These are phyloP conservation scores for Diaporthe amygdali DNA, from an alignment of 2,329 filamentous ascomycete genomes.

Conservation along the genomic window DNA sequence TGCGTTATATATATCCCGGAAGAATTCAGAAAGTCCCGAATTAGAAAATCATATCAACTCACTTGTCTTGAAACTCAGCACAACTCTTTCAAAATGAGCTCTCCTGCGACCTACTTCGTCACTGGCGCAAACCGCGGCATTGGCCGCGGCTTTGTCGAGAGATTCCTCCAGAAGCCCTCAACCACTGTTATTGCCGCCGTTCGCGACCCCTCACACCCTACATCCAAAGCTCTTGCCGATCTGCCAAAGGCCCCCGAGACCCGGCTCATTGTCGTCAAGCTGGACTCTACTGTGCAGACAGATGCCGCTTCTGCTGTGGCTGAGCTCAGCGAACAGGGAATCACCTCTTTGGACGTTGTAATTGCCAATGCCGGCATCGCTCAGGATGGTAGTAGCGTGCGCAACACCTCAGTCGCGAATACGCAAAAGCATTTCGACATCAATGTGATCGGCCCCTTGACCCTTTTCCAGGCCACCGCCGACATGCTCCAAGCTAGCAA, in stretches of 20 bases:
- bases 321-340: constrained; percentile 8
- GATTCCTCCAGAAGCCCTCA: constrained; percentile 30
- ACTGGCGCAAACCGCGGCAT: constrained; percentile 27
- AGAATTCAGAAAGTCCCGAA: background rate
- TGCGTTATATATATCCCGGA: background rate
- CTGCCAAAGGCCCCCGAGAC: constrained; percentile 56
- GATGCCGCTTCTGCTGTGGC: background rate
- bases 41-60: background rate
- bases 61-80: background rate
- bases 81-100: background rate
- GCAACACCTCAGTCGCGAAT: constrained; percentile 27
- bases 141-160: constrained; percentile 29
- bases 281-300: constrained; percentile 24
- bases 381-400: constrained; percentile 22
- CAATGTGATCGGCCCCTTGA: constrained; percentile 31
- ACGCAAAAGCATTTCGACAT: constrained; percentile 29
- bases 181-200: constrained; percentile 34
- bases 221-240: constrained; percentile 74
- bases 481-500: constrained; percentile 25
- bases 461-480: constrained; percentile 32
- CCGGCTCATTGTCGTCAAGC: constrained; percentile 28
- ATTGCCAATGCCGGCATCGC: constrained; percentile 35
- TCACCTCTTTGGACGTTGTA: background rate
- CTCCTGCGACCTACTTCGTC: background rate
- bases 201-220: constrained; percentile 27